phyloP scores from a whole-genome alignment of 2,329 filamentous ascomycete species.

The Pseudopyrenochaeta lycopersici region DNA sequence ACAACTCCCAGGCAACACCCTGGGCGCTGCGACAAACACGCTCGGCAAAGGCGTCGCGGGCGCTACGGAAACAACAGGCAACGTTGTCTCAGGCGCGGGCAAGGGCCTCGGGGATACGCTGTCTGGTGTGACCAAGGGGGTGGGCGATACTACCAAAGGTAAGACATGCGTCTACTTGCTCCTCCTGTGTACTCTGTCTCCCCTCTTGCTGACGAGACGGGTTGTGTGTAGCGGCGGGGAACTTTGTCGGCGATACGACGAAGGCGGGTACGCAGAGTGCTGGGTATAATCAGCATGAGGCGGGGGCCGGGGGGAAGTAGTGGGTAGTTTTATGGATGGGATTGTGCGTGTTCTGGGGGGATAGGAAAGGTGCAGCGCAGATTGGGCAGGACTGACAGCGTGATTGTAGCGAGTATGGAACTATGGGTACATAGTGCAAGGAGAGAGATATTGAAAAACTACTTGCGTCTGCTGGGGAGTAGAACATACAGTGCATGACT shows the following conservation, averaged over 20 bases:
- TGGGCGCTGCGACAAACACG: constrained; percentile 45
- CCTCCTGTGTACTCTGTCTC: too few species aligned
- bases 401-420: too few species aligned
- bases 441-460: too few species aligned
- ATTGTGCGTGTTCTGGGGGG: too few species aligned
- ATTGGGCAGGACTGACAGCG: neutral
- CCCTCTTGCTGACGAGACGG: constrained; percentile 11
- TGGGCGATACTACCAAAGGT: constrained; percentile 49
- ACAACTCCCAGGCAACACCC: constrained; percentile 37
- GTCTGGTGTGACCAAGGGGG: constrained; percentile 41
- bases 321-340: neutral
- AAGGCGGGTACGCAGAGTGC: constrained; percentile 29
- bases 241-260: constrained; percentile 39
- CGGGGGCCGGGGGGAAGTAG: neutral
- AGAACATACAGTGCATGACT: too few species aligned
- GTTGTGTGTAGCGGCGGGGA: constrained; percentile 33
- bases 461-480: too few species aligned
- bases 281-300: constrained; percentile 9
- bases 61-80: constrained; percentile 40
- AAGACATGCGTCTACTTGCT: constrained; percentile 3
- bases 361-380: neutral
- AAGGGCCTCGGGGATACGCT: constrained; percentile 49
- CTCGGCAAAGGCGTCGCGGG: constrained; percentile 44
- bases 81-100: constrained; percentile 41
- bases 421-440: too few species aligned